phyloP scores from a whole-genome alignment of 768 basidiomycete genomes.

The Pisolithus albus region DNA sequence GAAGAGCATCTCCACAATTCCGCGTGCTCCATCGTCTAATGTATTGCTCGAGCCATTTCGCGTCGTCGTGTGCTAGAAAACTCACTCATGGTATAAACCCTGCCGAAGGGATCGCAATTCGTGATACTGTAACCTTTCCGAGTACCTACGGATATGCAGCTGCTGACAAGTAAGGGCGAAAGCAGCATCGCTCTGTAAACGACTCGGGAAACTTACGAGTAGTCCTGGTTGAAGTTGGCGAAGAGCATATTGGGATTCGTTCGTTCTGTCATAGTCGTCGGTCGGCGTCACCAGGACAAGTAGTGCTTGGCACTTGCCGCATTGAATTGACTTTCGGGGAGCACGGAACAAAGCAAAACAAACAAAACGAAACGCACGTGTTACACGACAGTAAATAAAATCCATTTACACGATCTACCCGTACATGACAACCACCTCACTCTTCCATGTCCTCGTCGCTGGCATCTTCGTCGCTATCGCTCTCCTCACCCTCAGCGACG shows the following conservation, averaged over 20 bases:
- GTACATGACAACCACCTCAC: conserved; percentile 10
- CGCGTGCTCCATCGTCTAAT: conserved; percentile 85
- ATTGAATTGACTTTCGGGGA: not conserved
- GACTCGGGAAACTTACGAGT: conserved; percentile 52
- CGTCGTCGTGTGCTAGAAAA: conserved; percentile 10
- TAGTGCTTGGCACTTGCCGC: not conserved
- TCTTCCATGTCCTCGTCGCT: conserved; percentile 61
- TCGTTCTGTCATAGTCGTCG: conserved; percentile 30
- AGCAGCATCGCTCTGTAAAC: not conserved
- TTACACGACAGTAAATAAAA: too few relatives aligned
- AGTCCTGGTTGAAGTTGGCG: conserved; percentile 98
- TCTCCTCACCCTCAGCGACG: conserved; percentile 87
- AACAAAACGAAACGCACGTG: too few relatives aligned
- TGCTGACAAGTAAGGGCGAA: conserved; percentile 17
- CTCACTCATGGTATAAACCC: conserved; percentile 92
- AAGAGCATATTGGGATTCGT: conserved; percentile 58
- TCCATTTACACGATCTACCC: not conserved
- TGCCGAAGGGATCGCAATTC: conserved; percentile 96
- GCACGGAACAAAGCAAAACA: too few relatives aligned
- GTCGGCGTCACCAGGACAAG: not conserved
- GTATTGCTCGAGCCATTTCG: not conserved
- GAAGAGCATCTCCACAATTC: conserved; percentile 99
- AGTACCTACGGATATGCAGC: conserved; percentile 92
- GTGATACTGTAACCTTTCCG: conserved; percentile 95
- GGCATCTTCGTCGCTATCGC: conserved; percentile 71